A percentile compares a stretch with the other conserved stretches of the same genome.
Evolutionary conservation across 83 land plant genomes (phyloP).

Genomic region (Diphasiastrum complanatum): DNA sequence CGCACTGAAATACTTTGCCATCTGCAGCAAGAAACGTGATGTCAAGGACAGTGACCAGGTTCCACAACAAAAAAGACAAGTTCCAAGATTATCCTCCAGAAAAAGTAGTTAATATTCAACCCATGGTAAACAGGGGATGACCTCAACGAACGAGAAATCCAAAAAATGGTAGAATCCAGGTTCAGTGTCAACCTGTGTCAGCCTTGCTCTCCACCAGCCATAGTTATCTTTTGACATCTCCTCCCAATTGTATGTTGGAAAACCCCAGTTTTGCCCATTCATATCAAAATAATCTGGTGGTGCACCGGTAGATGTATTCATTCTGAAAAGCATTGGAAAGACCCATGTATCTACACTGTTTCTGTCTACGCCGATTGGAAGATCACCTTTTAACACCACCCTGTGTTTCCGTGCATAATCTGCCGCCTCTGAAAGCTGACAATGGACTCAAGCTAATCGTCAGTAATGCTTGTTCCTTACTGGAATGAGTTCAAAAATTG

Average conservation of each 20-base stretch:
- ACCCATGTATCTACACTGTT: conserved; percentile 99
- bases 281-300: conserved; percentile 98
- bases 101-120: no score
- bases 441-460: no score
- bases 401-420: conserved; percentile 74
- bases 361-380: conserved; percentile 96
- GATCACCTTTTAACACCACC: conserved; percentile 85
- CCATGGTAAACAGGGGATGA: not conserved
- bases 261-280: conserved; percentile 99
- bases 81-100: no score
- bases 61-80: no score
- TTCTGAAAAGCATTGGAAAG: conserved; percentile 74
- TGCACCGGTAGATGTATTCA: conserved; percentile 97
- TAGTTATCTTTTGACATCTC: conserved; percentile 99
- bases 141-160: not conserved
- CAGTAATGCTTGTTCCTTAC: no score
- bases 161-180: no score
- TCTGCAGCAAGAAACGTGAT: conserved; percentile 33
- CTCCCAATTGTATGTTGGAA: conserved; percentile 98
- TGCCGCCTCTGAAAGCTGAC: conserved; percentile 83
- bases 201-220: conserved; percentile 95
- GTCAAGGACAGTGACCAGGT: no score
- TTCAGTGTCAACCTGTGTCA: conserved; percentile 60
- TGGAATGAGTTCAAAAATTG: no score
- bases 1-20: conserved; percentile 94